phyloP scores from a whole-genome alignment of 2,329 filamentous ascomycete genomes.

The Whalleya microplaca region DNA sequence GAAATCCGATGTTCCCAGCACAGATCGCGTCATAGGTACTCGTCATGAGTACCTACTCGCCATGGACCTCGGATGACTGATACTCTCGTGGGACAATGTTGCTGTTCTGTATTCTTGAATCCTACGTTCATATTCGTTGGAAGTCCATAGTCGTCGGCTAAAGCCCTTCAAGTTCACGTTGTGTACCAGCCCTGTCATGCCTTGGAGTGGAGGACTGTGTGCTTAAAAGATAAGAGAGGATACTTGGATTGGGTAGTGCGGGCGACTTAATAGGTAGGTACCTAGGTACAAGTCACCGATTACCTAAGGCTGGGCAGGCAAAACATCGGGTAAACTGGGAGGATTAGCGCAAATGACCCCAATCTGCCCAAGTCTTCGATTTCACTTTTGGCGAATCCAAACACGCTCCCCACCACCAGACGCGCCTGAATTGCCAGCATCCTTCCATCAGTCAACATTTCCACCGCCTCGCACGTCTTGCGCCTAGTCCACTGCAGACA shows the following conservation, averaged over 20 bases:
- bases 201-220: too few species aligned
- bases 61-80: background rate
- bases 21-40: constrained; percentile 10
- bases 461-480: constrained; percentile 6
- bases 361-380: constrained; percentile 1
- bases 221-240: too few species aligned
- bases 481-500: constrained; percentile 18
- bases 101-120: too few species aligned
- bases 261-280: background rate
- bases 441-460: constrained; percentile 19
- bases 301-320: background rate
- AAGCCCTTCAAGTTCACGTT: too few species aligned
- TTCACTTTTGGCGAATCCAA: constrained; percentile 23
- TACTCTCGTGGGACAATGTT: background rate
- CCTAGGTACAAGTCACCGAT: background rate
- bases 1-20: background rate
- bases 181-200: too few species aligned
- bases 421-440: constrained; percentile 23
- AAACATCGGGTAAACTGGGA: background rate
- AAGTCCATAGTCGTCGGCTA: too few species aligned
- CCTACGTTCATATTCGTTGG: background rate
- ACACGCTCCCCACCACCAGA: constrained; percentile 26
- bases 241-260: too few species aligned
- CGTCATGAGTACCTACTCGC: constrained; percentile 22
- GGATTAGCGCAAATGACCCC: background rate